Percentiles rank a stretch among this genome's conserved stretches.
These are phyloP conservation scores for Phaeosphaeria sp. DNA, from an alignment of 2,329 filamentous ascomycete species.

Conservation along the genomic window DNA sequence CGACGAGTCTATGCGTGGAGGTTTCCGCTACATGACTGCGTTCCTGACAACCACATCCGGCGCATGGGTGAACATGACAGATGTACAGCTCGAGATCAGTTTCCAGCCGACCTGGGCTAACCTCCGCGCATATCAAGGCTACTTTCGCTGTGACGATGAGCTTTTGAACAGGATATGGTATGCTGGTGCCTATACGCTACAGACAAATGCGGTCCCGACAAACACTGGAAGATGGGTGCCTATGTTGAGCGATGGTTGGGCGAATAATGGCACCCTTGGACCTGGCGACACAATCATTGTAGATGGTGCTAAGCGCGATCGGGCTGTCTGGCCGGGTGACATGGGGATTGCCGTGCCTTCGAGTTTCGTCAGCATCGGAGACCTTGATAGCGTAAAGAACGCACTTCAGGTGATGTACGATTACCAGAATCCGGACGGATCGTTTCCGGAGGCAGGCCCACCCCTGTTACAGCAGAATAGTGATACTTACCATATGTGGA, in stretches of 20 bases:
- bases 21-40: slow-evolving; percentile 61
- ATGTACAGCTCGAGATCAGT: slow-evolving; percentile 52
- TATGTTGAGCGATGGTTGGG: slow-evolving; percentile 35
- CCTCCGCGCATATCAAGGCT: slow-evolving; percentile 49
- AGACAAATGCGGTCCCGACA: slow-evolving; percentile 45
- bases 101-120: slow-evolving; percentile 60
- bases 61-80: slow-evolving; percentile 45
- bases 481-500: slow-evolving; percentile 55
- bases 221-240: slow-evolving; percentile 40
- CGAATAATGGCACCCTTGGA: slow-evolving; percentile 44
- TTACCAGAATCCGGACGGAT: slow-evolving; percentile 32
- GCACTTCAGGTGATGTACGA: slow-evolving; percentile 18
- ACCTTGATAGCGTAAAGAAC: slow-evolving; percentile 18
- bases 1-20: slow-evolving; percentile 55
- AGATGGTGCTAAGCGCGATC: slow-evolving; percentile 50
- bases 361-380: slow-evolving; percentile 15
- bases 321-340: slow-evolving; percentile 45
- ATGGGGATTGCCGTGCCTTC: slow-evolving; percentile 24
- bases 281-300: slow-evolving; percentile 44
- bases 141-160: slow-evolving; percentile 42
- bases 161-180: slow-evolving; percentile 66
- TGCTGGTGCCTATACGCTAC: slow-evolving; percentile 53
- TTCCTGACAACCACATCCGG: slow-evolving; percentile 50
- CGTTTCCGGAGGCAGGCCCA: slow-evolving; percentile 50
- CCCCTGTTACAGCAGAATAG: slow-evolving; percentile 45